A percentile compares a stretch with the other conserved stretches of the same genome.
These are phyloP conservation scores for Candida chauliodis DNA, from an alignment of 805 yeast species.

Conservation along the genomic window DNA sequence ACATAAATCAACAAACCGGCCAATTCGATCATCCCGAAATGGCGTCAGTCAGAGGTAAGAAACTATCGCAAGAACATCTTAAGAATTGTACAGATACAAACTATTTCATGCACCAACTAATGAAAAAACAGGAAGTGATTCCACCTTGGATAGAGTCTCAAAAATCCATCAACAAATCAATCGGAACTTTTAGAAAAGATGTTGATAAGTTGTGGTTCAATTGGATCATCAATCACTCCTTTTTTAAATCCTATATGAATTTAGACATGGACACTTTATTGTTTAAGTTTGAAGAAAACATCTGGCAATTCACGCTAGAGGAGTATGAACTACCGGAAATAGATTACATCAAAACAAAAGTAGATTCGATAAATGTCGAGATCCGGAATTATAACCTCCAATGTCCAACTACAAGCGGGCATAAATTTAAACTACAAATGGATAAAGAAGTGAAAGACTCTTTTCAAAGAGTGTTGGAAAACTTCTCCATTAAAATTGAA, in stretches of 20 bases:
- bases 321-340: conserved; percentile 3
- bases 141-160: conserved; percentile 91
- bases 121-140: conserved; percentile 69
- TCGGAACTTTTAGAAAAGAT: conserved; percentile 44
- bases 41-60: conserved; percentile 54
- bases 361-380: conserved; percentile 18
- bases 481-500: conserved; percentile 13
- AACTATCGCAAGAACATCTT: conserved; percentile 51
- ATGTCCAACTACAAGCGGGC: conserved; percentile 34
- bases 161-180: conserved; percentile 59
- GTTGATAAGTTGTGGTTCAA: conserved; percentile 39
- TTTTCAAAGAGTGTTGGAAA: conserved; percentile 14
- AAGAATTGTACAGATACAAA: conserved; percentile 59
- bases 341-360: conserved; percentile 21
- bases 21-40: conserved; percentile 56
- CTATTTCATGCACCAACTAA: conserved; percentile 73
- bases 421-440: conserved; percentile 32
- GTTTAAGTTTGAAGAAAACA: conserved; percentile 5
- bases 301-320: conserved; percentile 1
- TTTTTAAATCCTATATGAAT: conserved; percentile 1
- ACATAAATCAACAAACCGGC: conserved; percentile 60
- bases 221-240: conserved; percentile 14
- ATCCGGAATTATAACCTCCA: conserved; percentile 37
- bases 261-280: conserved; percentile 7
- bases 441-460: conserved; percentile 23